These are phyloP conservation scores for Globisporangium irregulare DNA, from an alignment of 352 stramenopile species.

Conservation along the genomic window DNA sequence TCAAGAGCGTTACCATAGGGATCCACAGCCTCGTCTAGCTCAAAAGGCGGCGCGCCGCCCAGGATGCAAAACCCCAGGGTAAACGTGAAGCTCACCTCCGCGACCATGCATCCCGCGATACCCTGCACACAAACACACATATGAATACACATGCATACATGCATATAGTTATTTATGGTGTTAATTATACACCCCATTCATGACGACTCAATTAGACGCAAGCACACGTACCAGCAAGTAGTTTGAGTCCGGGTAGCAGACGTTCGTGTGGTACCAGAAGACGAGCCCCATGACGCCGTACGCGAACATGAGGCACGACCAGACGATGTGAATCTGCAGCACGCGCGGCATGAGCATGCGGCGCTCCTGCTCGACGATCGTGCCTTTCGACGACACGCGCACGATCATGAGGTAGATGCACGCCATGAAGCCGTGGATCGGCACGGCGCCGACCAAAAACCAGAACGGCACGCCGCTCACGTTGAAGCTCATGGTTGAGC, in stretches of 20 bases:
- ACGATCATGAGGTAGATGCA: constrained; percentile 87
- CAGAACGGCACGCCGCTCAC: constrained; percentile 67
- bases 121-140: constrained; percentile 23
- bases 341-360: constrained; percentile 83
- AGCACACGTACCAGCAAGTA: constrained; percentile 58
- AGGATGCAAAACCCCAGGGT: constrained; percentile 73
- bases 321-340: constrained; percentile 74
- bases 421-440: constrained; percentile 73
- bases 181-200: background rate
- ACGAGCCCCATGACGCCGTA: constrained; percentile 57
- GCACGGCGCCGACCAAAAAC: constrained; percentile 67
- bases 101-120: constrained; percentile 52
- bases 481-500: constrained; percentile 64
- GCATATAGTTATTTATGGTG: background rate
- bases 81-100: constrained; percentile 71
- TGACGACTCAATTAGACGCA: too few relatives aligned
- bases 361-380: constrained; percentile 84
- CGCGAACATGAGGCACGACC: constrained; percentile 60
- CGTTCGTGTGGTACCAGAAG: constrained; percentile 66
- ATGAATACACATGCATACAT: background rate
- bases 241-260: constrained; percentile 70
- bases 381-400: constrained; percentile 79
- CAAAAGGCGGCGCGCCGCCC: constrained; percentile 33
- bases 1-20: constrained; percentile 67
- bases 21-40: constrained; percentile 27